phyloP scores from a whole-genome alignment of 2,329 filamentous ascomycete species.

The Apiospora marii region DNA sequence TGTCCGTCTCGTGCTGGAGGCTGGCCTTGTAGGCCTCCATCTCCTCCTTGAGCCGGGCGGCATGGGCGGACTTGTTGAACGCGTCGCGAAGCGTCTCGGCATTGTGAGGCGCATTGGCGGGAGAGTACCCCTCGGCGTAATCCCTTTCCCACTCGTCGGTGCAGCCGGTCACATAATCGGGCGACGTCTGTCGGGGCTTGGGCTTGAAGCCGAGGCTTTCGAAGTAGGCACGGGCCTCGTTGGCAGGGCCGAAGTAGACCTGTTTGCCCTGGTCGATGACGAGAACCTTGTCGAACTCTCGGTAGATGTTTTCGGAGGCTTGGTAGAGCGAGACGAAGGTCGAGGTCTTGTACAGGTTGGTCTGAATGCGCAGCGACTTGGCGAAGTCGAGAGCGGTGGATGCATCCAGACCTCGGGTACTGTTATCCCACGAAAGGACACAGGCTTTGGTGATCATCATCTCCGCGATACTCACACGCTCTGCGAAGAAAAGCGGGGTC shows the following conservation, averaged over 20 bases:
- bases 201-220: constrained; percentile 78
- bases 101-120: constrained; percentile 72
- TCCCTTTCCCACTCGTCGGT: constrained; percentile 86
- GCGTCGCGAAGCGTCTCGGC: constrained; percentile 73
- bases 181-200: constrained; percentile 79
- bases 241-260: constrained; percentile 76
- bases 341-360: constrained; percentile 82
- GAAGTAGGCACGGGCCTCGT: constrained; percentile 76
- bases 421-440: constrained; percentile 79
- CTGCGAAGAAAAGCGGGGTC: background rate
- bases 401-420: constrained; percentile 72
- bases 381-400: constrained; percentile 72
- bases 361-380: constrained; percentile 79
- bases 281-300: constrained; percentile 83
- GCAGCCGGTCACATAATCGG: constrained; percentile 83
- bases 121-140: constrained; percentile 72
- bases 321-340: constrained; percentile 90
- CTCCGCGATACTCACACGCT: constrained; percentile 83
- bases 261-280: constrained; percentile 80
- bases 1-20: constrained; percentile 69
- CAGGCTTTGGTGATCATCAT: constrained; percentile 80
- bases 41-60: constrained; percentile 65
- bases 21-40: constrained; percentile 74
- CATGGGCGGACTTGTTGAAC: constrained; percentile 71
- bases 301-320: constrained; percentile 82